Evolutionary conservation across 2,329 filamentous ascomycete species (phyloP).

Genomic region (Cladosporium sp.): DNA sequence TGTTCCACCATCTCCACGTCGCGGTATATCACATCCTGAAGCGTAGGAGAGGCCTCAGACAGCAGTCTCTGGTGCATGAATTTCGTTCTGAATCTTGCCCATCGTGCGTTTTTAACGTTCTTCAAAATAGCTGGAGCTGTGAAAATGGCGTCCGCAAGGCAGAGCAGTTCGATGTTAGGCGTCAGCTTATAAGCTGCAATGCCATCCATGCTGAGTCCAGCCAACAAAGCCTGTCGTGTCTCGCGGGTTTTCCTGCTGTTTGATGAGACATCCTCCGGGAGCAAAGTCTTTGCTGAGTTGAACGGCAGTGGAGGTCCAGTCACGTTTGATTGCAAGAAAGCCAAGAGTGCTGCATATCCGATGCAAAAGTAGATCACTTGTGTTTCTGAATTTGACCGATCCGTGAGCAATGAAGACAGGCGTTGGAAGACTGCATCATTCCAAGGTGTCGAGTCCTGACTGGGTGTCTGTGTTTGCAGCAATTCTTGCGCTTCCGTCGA

Average conservation of each 20-base stretch:
- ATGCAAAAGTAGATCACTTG: slow-evolving; percentile 48
- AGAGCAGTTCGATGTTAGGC: slow-evolving; percentile 78
- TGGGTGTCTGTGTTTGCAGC: neutral
- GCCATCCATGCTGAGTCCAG: slow-evolving; percentile 72
- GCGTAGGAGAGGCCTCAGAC: slow-evolving; percentile 55
- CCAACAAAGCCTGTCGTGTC: slow-evolving; percentile 59
- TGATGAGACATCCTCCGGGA: slow-evolving; percentile 45
- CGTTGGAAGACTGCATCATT: slow-evolving; percentile 44
- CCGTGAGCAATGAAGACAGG: slow-evolving; percentile 35
- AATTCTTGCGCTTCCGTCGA: slow-evolving; percentile 31
- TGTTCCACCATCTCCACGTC: slow-evolving; percentile 56
- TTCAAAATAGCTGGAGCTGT: slow-evolving; percentile 46
- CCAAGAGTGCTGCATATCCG: slow-evolving; percentile 66
- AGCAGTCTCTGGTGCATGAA: slow-evolving; percentile 69
- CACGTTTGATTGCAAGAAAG: slow-evolving; percentile 82
- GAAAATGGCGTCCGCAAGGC: slow-evolving; percentile 62
- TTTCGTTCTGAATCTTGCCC: slow-evolving; percentile 67
- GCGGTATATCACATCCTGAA: slow-evolving; percentile 58
- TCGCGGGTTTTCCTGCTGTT: slow-evolving; percentile 34
- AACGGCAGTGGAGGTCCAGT: slow-evolving; percentile 77
- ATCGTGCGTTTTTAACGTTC: slow-evolving; percentile 47
- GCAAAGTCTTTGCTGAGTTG: slow-evolving; percentile 44
- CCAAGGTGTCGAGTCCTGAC: slow-evolving; percentile 28
- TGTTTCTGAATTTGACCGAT: slow-evolving; percentile 35
- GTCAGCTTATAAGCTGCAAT: slow-evolving; percentile 81